phyloP scores from a whole-genome alignment of 2,329 filamentous ascomycete species.

The Teratosphaeria zuluensis region DNA sequence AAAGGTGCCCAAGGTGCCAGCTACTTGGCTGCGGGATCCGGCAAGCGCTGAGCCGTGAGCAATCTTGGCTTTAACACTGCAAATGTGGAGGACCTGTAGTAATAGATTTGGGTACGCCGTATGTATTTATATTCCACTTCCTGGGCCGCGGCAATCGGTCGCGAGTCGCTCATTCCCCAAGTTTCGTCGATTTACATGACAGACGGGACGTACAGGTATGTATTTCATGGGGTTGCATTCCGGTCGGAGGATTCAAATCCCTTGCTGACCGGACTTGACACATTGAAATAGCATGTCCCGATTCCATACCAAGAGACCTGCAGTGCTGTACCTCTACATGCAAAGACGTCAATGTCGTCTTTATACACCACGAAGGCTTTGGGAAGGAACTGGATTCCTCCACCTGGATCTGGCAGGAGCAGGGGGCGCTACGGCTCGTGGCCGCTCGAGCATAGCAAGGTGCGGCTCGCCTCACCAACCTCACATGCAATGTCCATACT shows the following conservation, averaged over 20 bases:
- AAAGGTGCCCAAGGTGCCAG: constrained; percentile 40
- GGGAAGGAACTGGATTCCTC: constrained; percentile 4
- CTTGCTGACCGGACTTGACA: too few species aligned
- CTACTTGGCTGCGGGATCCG: constrained; percentile 31
- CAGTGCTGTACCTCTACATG: too few species aligned
- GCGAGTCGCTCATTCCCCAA: too few species aligned
- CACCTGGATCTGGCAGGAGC: not conserved
- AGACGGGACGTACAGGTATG: too few species aligned
- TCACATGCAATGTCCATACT: not conserved
- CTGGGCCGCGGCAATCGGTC: too few species aligned
- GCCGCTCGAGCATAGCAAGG: not conserved
- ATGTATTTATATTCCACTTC: too few species aligned
- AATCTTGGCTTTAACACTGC: not conserved
- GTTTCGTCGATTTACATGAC: too few species aligned
- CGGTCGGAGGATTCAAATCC: too few species aligned
- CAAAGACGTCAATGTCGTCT: constrained; percentile 2
- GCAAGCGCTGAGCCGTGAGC: constrained; percentile 25
- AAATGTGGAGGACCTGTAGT: not conserved
- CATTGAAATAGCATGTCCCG: too few species aligned
- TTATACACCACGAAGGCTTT: constrained; percentile 6
- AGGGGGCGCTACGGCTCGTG: not conserved
- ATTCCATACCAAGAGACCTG: too few species aligned
- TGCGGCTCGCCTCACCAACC: not conserved
- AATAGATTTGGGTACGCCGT: not conserved
- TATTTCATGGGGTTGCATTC: too few species aligned